Conservation (phyloP, 768 basidiomycete genomes). For the Kwoniella sp. region DNA sequence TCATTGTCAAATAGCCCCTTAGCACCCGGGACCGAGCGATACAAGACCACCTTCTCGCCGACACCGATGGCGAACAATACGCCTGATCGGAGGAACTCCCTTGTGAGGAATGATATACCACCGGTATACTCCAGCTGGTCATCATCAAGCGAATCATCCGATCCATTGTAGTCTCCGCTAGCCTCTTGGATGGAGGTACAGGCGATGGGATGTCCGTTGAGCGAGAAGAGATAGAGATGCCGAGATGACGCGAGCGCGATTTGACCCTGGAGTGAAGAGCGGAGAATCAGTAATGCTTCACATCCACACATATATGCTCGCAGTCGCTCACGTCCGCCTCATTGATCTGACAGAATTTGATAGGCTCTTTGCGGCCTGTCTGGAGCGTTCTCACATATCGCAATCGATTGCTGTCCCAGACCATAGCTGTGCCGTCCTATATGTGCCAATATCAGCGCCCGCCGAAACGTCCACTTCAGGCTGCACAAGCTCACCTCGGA, state of each 20-base stretch:
- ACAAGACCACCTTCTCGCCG: conserved; percentile 71
- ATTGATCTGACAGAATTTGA: conserved; percentile 71
- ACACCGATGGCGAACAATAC: conserved; percentile 74
- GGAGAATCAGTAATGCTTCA: neutral
- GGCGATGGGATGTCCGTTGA: conserved; percentile 77
- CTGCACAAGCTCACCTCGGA: conserved; percentile 53
- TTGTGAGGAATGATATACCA: conserved; percentile 78
- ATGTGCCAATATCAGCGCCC: neutral
- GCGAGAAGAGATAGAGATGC: conserved; percentile 72
- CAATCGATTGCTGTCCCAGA: conserved; percentile 87
- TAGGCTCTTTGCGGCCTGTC: conserved; percentile 65
- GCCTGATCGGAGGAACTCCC: conserved; percentile 74
- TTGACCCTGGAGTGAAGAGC: conserved; percentile 60
- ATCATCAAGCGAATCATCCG: conserved; percentile 56
- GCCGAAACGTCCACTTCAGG: neutral
- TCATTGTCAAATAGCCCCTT: conserved; percentile 57
- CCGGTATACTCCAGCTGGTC: conserved; percentile 57
- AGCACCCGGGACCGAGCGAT: conserved; percentile 75
- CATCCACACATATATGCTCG: neutral
- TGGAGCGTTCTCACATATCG: conserved; percentile 64
- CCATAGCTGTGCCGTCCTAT: conserved; percentile 70
- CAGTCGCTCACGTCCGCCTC: conserved; percentile 69
- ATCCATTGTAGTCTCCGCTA: conserved; percentile 48
- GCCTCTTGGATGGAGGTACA: conserved; percentile 39
- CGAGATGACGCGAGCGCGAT: conserved; percentile 74